A percentile compares a stretch with the other conserved stretches of the same genome.
phyloP scores from a whole-genome alignment of 352 stramenopile genomes.

The Globisporangium paroecandrum region DNA sequence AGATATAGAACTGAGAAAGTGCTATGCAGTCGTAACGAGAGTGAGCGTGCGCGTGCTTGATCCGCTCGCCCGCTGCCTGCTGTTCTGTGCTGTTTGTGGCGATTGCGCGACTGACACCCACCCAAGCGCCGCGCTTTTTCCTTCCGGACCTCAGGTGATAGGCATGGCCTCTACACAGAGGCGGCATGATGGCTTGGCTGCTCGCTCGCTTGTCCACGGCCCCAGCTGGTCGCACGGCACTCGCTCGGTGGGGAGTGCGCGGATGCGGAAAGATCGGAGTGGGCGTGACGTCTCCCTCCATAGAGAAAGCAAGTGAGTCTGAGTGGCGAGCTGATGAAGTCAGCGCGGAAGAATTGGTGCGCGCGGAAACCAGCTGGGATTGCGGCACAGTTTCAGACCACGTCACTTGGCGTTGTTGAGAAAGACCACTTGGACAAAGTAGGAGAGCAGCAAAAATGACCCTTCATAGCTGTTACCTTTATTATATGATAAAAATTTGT shows the following conservation, averaged over 20 bases:
- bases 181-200: neutral
- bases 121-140: neutral
- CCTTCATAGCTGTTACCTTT: neutral
- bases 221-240: conserved; percentile 8
- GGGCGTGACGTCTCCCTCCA: neutral
- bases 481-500: too few relatives aligned
- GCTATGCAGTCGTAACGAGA: neutral
- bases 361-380: conserved; percentile 1
- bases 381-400: neutral
- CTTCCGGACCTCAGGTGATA: neutral
- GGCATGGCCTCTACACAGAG: neutral
- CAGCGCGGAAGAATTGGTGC: neutral
- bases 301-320: neutral
- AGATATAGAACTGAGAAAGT: neutral
- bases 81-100: conserved; percentile 5
- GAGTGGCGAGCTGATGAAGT: neutral
- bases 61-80: neutral
- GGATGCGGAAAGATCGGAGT: neutral
- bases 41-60: neutral
- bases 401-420: neutral
- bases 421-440: neutral
- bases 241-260: neutral
- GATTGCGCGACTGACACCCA: conserved; percentile 4
- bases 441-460: neutral
- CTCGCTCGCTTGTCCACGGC: neutral